Conservation (phyloP, 2,329 filamentous ascomycete species). For the Pestalotiopsis fici region DNA sequence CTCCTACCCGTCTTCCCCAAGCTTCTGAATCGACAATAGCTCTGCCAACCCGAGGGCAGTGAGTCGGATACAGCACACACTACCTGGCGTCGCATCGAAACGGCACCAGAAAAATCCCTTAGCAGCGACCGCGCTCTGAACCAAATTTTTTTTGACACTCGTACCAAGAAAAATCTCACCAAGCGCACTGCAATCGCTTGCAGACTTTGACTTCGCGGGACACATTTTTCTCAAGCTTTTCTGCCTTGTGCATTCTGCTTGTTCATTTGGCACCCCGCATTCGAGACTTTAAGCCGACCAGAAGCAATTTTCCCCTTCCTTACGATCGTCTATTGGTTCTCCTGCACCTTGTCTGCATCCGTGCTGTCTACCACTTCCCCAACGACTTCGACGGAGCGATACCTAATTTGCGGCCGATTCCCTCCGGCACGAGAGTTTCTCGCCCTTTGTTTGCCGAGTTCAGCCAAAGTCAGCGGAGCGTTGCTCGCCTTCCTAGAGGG, state of each 20-base stretch:
- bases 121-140: neutral
- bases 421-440: neutral
- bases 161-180: neutral
- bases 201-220: neutral
- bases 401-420: conserved; percentile 2
- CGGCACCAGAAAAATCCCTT: neutral
- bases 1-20: neutral
- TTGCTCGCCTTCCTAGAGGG: neutral
- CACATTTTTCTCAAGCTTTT: conserved; percentile 6
- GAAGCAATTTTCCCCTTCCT: conserved; percentile 3
- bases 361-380: neutral
- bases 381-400: conserved; percentile 1
- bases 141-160: neutral
- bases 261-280: conserved; percentile 6
- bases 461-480: neutral
- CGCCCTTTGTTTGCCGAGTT: neutral
- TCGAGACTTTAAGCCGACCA: conserved; percentile 2
- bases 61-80: neutral
- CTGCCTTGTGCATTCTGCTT: conserved; percentile 3
- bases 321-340: neutral
- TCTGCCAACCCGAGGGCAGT: neutral
- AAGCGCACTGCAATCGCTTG: neutral
- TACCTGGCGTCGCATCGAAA: neutral
- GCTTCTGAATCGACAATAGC: neutral
- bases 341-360: neutral